Conservation (phyloP, 179 eudicot species). For the Actinidia chinensis region DNA sequence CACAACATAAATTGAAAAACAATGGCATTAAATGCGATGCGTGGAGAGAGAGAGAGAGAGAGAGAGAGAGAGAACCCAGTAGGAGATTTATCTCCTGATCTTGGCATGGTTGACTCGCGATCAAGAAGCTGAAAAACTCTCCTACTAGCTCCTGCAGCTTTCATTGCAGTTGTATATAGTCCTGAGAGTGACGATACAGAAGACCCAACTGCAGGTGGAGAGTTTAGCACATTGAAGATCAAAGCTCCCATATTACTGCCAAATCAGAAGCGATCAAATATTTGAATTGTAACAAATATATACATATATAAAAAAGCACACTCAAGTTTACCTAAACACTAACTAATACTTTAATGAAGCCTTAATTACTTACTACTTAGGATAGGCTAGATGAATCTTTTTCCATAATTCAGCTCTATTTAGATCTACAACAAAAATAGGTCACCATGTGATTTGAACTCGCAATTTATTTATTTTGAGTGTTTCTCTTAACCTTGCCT, state of each 20-base stretch:
- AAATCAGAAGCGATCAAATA: conserved; percentile 7
- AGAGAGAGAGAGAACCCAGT: conserved; percentile 43
- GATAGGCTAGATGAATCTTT: too few relatives aligned
- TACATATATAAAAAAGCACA: neutral
- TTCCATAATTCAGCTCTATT: neutral
- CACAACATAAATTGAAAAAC: neutral
- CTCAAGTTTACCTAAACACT: neutral
- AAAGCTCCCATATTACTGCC: conserved; percentile 14
- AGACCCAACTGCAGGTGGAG: conserved; percentile 64
- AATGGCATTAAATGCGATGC: neutral
- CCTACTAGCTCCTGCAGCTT: conserved; percentile 97
- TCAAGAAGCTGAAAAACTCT: conserved; percentile 87
- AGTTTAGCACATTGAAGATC: conserved; percentile 16
- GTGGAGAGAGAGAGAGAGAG: conserved; percentile 15
- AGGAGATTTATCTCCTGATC: conserved; percentile 70
- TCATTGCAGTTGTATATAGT: conserved; percentile 76
- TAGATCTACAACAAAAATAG: neutral
- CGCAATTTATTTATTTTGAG: neutral
- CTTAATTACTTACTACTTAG: neutral
- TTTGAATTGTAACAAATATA: neutral
- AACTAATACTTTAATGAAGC: neutral
- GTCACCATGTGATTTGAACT: neutral
- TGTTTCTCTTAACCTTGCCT: neutral
- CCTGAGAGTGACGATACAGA: conserved; percentile 70
- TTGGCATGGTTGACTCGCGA: conserved; percentile 72